Base-by-base conservation (phyloP, 2,329 filamentous ascomycete genomes). In the Colletotrichum costaricense region DNA sequence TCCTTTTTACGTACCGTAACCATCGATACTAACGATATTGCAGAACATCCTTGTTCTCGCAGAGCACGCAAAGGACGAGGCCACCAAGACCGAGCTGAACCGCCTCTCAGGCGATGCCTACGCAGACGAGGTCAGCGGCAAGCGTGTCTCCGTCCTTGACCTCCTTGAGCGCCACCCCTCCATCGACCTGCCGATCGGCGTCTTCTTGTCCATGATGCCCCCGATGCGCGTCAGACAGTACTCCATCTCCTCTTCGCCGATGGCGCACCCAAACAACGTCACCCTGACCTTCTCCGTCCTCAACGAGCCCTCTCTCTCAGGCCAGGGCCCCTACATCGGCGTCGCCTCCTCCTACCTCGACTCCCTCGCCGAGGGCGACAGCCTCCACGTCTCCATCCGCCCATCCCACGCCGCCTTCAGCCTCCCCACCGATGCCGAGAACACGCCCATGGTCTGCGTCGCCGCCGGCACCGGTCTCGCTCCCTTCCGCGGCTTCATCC, bases 231-330 rank as follows among this genome's bases (percentile, higher is more conserved):
- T 80, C 5, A 78, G 82, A 4, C 82, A 83, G 72, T 84, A 84
- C 76, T 93, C 90, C 7, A 93, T 94, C 77, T 94, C 92, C 0
- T 94, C 92, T 0, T 93, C 92, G 0, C 91, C 92, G 0, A 84
- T 93, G 0, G 85, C 82, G 77, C 85, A 90, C 75, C 84, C 88
- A 0, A 82, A 80, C n/a, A 84, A 86, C 72, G 89, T 87, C 56
- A 90, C 90, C 0, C 85, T 94, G 38, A 93, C 91, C 3, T 93
- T 91, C 82, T 85, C 86, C 5, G 87, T 94, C 1, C 85, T 93
- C 67, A 86, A 89, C 62, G 84, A 84, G 3, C 85, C 86, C 0
- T 86, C 89, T 0, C 82, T 87, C 19, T 85, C 87, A 2, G 85
- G 84, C 62, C 85, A 85, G 67, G 86, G 87, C 16, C 81, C 82